Percentiles rank a stretch among this genome's conserved stretches.
Evolutionary conservation across 179 eudicot genomes (phyloP).

Genomic region (Vitellaria paradoxa): DNA sequence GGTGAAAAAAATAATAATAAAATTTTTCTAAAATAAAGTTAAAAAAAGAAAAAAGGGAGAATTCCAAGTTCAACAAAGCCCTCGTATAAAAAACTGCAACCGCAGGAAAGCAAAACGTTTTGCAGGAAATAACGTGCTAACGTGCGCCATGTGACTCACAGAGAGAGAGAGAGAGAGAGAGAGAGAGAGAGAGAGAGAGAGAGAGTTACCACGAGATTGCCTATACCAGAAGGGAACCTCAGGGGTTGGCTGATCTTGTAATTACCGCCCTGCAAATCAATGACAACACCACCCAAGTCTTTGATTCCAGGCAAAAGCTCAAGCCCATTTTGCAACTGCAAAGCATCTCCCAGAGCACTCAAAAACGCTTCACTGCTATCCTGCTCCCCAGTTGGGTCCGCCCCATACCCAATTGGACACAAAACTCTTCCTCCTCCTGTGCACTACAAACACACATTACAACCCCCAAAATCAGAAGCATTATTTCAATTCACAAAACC

Average conservation of each 20-base stretch:
- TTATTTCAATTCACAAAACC: background rate
- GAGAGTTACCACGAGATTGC: slow-evolving; percentile 44
- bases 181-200: background rate
- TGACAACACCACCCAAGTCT: slow-evolving; percentile 51
- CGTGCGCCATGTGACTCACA: slow-evolving; percentile 3
- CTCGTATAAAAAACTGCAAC: background rate
- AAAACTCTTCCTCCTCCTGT: slow-evolving; percentile 40
- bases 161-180: background rate
- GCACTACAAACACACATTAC: slow-evolving; percentile 11
- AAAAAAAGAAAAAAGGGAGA: background rate
- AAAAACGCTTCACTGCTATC: slow-evolving; percentile 51
- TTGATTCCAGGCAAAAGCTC: slow-evolving; percentile 37
- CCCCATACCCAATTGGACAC: slow-evolving; percentile 53
- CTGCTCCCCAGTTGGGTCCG: slow-evolving; percentile 48
- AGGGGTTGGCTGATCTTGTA: slow-evolving; percentile 41
- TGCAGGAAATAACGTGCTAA: background rate
- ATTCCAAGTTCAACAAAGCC: too few relatives aligned
- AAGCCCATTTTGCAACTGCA: slow-evolving; percentile 23
- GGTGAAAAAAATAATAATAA: background rate
- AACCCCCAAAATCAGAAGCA: background rate
- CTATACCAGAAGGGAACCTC: slow-evolving; percentile 35
- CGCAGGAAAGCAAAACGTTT: background rate
- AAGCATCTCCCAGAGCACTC: slow-evolving; percentile 35
- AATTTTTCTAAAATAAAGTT: too few relatives aligned
- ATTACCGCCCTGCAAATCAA: slow-evolving; percentile 53